Evolutionary conservation across 2,329 filamentous ascomycete genomes (phyloP).

Genomic region (Phialocephala sp.): DNA sequence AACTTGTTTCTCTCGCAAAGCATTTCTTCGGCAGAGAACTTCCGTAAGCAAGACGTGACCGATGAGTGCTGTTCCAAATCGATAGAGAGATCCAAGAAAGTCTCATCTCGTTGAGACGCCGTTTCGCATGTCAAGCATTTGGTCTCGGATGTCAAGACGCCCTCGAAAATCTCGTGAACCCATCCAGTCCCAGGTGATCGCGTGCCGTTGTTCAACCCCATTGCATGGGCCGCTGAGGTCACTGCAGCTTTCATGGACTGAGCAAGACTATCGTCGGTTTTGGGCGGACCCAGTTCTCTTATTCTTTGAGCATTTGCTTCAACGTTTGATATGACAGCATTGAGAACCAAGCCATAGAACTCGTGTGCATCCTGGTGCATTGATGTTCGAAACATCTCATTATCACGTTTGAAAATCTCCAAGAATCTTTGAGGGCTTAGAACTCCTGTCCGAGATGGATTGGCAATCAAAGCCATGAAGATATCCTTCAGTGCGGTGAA

Average conservation of each 20-base stretch:
- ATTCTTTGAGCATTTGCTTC: conserved; percentile 80
- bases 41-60: conserved; percentile 91
- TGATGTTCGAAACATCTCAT: conserved; percentile 95
- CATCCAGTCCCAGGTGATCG: conserved; percentile 75
- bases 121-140: conserved; percentile 97
- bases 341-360: conserved; percentile 93
- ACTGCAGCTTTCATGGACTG: conserved; percentile 57
- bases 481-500: conserved; percentile 97
- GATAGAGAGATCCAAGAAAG: conserved; percentile 94
- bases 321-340: conserved; percentile 92
- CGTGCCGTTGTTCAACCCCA: conserved; percentile 45
- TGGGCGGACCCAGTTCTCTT: conserved; percentile 54
- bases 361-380: conserved; percentile 99
- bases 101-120: conserved; percentile 91
- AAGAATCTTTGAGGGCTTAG: conserved; percentile 91
- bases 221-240: conserved; percentile 47
- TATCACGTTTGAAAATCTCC: conserved; percentile 90
- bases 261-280: conserved; percentile 51
- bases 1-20: conserved; percentile 98
- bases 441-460: conserved; percentile 82
- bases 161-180: conserved; percentile 98
- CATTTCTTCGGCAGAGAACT: conserved; percentile 98
- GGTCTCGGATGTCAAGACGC: conserved; percentile 92
- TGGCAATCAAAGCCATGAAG: conserved; percentile 86
- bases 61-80: conserved; percentile 95